Evolutionary conservation across 2,329 filamentous ascomycete genomes (phyloP), one percentile per base, ranked within the genome.

Genomic region (Fusarium devonianum): DNA sequence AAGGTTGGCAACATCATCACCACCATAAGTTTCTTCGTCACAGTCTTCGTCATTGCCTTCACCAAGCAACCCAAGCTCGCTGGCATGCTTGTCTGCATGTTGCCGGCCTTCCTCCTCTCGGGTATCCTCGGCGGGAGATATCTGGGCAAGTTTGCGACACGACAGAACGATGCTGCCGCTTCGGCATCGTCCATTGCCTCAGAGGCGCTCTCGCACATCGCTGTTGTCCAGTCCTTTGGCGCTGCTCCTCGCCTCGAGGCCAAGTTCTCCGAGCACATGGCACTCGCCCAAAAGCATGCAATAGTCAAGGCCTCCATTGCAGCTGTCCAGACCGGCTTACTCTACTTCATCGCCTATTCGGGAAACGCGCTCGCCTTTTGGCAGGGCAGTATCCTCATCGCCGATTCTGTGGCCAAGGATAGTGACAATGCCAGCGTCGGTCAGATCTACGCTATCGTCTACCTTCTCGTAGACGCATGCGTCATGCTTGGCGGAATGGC

Each of bases 341-440:
- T 88, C 2, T 88, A 86, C 66, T 88, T 88, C 57, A 80, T 88
- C 53, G 82, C 84, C 3, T 88, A 86, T 56, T 78, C 82, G 1
- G 83, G 83, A 4, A 88, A 88, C 64, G 83, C 82, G 2, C 71
- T 88, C 11, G 84, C 85, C 0, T 88, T 86, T 62, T 88, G 84
- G 83, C 79, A 86, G 64, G 86, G 85, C 29, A 84, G 81, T 54
- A 74, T 72, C 23, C 77, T 76, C 37, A 77, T 78, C 52, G 73
- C 71, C 17, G 67, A 73, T 4, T 66, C 73, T 1, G 69, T 73
- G 7, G 67, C 65, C 7, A 68, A 68, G 3, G 62, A 66, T 16
- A 56, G 62, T 2, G 58, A 65, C 34, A 69, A 68, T 13, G 64
- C 71, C 2, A 74, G 72, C 1, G 70, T 78, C 7, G 76, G 76